Evolutionary conservation across 352 stramenopile genomes (phyloP).

Genomic region (Phytopythium vexans): DNA sequence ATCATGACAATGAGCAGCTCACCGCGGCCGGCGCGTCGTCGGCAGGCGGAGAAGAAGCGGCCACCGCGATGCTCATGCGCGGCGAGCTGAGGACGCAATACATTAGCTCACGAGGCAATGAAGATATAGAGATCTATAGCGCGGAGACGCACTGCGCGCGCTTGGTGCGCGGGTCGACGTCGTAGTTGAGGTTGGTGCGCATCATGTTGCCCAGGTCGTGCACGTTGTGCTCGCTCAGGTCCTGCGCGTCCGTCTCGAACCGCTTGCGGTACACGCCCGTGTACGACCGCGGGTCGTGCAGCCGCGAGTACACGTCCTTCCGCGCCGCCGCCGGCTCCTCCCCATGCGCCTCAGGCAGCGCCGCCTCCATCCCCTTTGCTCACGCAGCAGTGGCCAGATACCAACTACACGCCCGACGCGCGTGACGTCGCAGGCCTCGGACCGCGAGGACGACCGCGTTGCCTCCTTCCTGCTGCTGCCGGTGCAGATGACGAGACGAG

Average conservation of each 20-base stretch:
- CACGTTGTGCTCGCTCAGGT: constrained; percentile 46
- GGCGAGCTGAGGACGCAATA: constrained; percentile 6
- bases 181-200: constrained; percentile 52
- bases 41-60: no score
- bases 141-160: constrained; percentile 27
- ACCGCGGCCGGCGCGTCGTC: no score
- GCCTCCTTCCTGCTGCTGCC: no score
- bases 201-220: constrained; percentile 54
- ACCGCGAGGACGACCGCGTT: neutral
- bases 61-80: constrained; percentile 10
- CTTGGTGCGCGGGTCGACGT: constrained; percentile 43
- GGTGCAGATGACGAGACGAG: no score
- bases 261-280: constrained; percentile 66
- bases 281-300: constrained; percentile 61
- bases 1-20: no score
- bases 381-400: neutral
- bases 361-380: constrained; percentile 5
- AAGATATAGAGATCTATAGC: neutral
- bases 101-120: neutral
- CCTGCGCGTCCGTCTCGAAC: constrained; percentile 46
- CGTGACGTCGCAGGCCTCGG: no score
- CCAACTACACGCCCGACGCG: no score
- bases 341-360: neutral
- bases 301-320: constrained; percentile 43
- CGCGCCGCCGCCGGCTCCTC: constrained; percentile 1